Conservation (phyloP, 805 yeast genomes). For the Zygoascus ofunaensis region DNA sequence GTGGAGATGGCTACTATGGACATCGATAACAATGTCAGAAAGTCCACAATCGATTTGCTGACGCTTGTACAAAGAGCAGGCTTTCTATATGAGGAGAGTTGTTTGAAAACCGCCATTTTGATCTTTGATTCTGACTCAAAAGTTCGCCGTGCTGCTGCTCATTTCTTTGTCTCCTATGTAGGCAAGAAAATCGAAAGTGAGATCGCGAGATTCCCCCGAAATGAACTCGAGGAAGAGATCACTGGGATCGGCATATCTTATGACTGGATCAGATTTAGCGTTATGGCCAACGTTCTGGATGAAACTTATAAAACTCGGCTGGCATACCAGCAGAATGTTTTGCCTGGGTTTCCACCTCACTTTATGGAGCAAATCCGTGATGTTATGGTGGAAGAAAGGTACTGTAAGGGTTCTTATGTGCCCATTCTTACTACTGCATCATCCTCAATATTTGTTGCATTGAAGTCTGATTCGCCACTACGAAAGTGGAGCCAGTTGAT, state of each 20-base stretch:
- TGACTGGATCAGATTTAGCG: neutral
- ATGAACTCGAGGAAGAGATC: neutral
- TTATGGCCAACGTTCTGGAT: neutral
- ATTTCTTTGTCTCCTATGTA: slow-evolving; percentile 29
- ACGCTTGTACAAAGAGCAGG: slow-evolving; percentile 51
- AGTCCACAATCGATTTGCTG: slow-evolving; percentile 43
- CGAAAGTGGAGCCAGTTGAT: slow-evolving; percentile 33
- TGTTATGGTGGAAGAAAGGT: neutral
- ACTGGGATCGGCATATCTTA: neutral
- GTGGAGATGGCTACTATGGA: slow-evolving; percentile 54
- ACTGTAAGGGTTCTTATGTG: neutral
- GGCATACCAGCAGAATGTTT: neutral
- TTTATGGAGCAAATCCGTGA: neutral
- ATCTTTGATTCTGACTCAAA: slow-evolving; percentile 29
- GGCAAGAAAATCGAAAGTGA: neutral
- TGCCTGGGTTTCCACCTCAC: neutral
- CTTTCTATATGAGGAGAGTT: slow-evolving; percentile 49
- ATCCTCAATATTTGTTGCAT: slow-evolving; percentile 7
- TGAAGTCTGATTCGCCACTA: neutral
- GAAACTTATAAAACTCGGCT: neutral
- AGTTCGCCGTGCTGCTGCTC: slow-evolving; percentile 42
- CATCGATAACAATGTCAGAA: slow-evolving; percentile 46
- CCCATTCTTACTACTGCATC: slow-evolving; percentile 13
- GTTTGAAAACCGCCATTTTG: slow-evolving; percentile 38
- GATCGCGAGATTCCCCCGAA: neutral